Evolutionary conservation across 2,329 filamentous ascomycete genomes (phyloP).

Genomic region (Colletotrichum orbiculare): DNA sequence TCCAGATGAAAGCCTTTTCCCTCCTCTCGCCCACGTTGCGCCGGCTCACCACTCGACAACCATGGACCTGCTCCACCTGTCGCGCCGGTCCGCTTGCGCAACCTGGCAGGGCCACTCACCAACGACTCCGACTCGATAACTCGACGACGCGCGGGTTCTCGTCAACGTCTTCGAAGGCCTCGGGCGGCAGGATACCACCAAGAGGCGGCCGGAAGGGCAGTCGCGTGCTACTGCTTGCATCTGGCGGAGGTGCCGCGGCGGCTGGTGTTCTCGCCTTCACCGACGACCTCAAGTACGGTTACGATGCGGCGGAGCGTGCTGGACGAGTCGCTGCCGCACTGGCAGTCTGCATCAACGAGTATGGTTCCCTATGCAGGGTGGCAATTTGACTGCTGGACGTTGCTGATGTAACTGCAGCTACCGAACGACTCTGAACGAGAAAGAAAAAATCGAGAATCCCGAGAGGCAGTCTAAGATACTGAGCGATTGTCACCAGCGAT

Average conservation of each 20-base stretch:
- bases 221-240: conserved; percentile 57
- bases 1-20: conserved; percentile 56
- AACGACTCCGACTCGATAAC: conserved; percentile 39
- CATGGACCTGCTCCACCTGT: conserved; percentile 61
- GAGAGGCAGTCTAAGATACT: conserved; percentile 76
- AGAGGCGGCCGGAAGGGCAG: conserved; percentile 37
- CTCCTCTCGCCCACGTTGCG: conserved; percentile 50
- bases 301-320: conserved; percentile 79
- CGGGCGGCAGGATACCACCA: conserved; percentile 4
- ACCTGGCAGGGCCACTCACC: conserved; percentile 47
- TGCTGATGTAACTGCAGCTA: conserved; percentile 69
- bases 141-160: conserved; percentile 42
- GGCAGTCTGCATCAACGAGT: conserved; percentile 91
- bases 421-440: conserved; percentile 81
- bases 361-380: conserved; percentile 38
- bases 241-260: conserved; percentile 61
- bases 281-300: conserved; percentile 80
- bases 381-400: conserved; percentile 37
- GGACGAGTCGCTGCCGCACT: conserved; percentile 81
- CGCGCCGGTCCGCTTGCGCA: conserved; percentile 41
- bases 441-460: conserved; percentile 70
- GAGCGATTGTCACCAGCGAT: conserved; percentile 89
- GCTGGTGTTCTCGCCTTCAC: conserved; percentile 65
- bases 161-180: conserved; percentile 38
- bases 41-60: conserved; percentile 49